Evolutionary conservation across 208 protist species (phyloP).

Genomic region (Balamuthia mandrillaris): DNA sequence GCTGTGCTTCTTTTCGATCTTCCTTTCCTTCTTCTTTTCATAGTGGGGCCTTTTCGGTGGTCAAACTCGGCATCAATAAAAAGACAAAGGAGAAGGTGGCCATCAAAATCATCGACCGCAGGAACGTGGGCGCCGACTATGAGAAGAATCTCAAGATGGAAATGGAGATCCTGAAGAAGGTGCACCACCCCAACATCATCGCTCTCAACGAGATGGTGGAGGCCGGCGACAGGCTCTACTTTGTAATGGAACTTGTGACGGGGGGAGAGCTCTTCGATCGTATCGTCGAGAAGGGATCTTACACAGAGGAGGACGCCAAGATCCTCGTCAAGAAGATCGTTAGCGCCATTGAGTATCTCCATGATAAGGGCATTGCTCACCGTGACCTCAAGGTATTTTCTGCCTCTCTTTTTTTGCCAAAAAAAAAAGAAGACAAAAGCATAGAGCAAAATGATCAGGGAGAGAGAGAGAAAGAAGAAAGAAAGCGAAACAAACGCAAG

Average conservation of each 20-base stretch:
- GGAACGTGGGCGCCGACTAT: conserved; percentile 6
- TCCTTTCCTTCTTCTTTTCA: neutral
- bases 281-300: conserved; percentile 68
- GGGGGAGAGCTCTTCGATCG: conserved; percentile 72
- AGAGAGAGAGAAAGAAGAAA: too few species aligned
- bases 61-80: conserved; percentile 9
- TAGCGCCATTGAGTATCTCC: conserved; percentile 55
- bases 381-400: conserved; percentile 61
- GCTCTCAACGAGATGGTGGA: conserved; percentile 66
- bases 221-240: conserved; percentile 54
- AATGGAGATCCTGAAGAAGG: conserved; percentile 63
- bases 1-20: too few species aligned
- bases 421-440: too few species aligned
- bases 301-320: conserved; percentile 61
- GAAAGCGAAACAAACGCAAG: too few species aligned
- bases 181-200: conserved; percentile 68
- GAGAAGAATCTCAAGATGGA: conserved; percentile 39
- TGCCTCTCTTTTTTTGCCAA: neutral
- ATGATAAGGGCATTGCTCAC: conserved; percentile 50
- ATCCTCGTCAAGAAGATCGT: conserved; percentile 56
- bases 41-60: conserved; percentile 11
- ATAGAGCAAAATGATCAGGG: too few species aligned
- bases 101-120: conserved; percentile 22
- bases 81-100: conserved; percentile 30
- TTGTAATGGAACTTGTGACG: conserved; percentile 67